These are phyloP conservation scores for Coriolopsis trogii DNA, from an alignment of 1,284 basidiomycete species.

Conservation along the genomic window DNA sequence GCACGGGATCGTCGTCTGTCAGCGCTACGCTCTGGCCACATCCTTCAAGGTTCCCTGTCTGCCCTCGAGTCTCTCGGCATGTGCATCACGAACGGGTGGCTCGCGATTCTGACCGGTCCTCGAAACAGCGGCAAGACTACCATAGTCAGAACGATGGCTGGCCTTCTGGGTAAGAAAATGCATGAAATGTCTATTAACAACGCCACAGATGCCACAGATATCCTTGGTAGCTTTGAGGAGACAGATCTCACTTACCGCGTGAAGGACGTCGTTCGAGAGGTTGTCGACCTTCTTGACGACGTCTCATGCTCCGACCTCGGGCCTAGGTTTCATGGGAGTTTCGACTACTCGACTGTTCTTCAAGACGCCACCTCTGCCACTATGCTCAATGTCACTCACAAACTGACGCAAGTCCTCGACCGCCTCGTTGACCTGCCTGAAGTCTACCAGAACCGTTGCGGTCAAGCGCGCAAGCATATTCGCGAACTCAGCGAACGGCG, in stretches of 20 bases:
- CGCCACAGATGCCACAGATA: constrained; percentile 92
- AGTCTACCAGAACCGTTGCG: constrained; percentile 4
- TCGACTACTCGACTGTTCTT: constrained; percentile 9
- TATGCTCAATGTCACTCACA: background rate
- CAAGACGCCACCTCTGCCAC: background rate
- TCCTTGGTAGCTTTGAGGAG: constrained; percentile 97
- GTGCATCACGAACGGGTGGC: constrained; percentile 82
- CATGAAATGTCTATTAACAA: constrained; percentile 83
- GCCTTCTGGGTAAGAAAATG: constrained; percentile 69
- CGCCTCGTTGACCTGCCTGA: constrained; percentile 7
- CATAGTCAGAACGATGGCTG: constrained; percentile 74
- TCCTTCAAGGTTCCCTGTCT: constrained; percentile 70
- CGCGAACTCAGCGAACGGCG: constrained; percentile 9
- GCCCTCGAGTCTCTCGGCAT: constrained; percentile 79
- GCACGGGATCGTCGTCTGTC: constrained; percentile 48
- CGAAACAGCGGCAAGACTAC: constrained; percentile 82
- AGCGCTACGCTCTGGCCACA: constrained; percentile 43
- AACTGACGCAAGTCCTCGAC: constrained; percentile 8
- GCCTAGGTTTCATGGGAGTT: constrained; percentile 29
- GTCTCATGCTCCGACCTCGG: constrained; percentile 42
- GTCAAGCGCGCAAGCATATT: constrained; percentile 12
- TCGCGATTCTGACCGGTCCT: constrained; percentile 85
- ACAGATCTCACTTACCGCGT: constrained; percentile 55
- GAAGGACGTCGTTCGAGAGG: constrained; percentile 42
- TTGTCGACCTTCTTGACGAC: constrained; percentile 43